Percentiles rank a stretch among this genome's conserved stretches.
Evolutionary conservation across 192 early-diverging fungal species (phyloP).

Genomic region (Endogone sp.): DNA sequence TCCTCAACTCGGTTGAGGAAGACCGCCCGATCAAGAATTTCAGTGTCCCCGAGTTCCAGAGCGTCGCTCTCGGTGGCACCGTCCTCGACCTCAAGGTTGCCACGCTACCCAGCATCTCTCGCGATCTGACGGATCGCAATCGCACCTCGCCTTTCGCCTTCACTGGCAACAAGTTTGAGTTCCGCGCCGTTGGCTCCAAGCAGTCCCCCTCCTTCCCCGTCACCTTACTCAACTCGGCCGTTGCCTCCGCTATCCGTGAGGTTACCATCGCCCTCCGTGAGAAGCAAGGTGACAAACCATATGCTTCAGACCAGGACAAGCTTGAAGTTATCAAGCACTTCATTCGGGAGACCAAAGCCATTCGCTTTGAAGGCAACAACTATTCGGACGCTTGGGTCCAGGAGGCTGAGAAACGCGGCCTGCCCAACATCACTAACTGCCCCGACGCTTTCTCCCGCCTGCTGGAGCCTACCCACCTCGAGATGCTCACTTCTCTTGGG

Average conservation of each 20-base stretch:
- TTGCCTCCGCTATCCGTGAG: conserved; percentile 74
- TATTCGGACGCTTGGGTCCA: conserved; percentile 93
- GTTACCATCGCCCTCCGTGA: conserved; percentile 71
- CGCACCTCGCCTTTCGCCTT: conserved; percentile 99
- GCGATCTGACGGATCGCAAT: conserved; percentile 99
- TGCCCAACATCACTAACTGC: conserved; percentile 92
- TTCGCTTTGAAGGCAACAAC: conserved; percentile 98
- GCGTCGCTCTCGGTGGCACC: conserved; percentile 92
- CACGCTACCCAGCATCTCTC: conserved; percentile 83
- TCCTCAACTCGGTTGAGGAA: conserved; percentile 90
- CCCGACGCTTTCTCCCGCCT: conserved; percentile 90
- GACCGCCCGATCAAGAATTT: conserved; percentile 82
- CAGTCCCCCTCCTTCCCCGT: conserved; percentile 97
- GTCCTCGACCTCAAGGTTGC: conserved; percentile 94
- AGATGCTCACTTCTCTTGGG: conserved; percentile 75
- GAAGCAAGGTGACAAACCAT: conserved; percentile 79
- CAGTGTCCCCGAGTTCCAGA: conserved; percentile 85
- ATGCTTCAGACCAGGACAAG: conserved; percentile 83
- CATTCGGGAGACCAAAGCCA: conserved; percentile 72
- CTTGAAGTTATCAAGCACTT: conserved; percentile 82
- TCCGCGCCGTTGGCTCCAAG: conserved; percentile 98
- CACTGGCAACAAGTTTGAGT: conserved; percentile 99
- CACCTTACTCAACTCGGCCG: conserved; percentile 89
- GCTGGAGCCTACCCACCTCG: conserved; percentile 59
- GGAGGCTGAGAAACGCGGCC: conserved; percentile 91